phyloP scores from a whole-genome alignment of 345 rosid genomes.

The Geranium brycei region DNA sequence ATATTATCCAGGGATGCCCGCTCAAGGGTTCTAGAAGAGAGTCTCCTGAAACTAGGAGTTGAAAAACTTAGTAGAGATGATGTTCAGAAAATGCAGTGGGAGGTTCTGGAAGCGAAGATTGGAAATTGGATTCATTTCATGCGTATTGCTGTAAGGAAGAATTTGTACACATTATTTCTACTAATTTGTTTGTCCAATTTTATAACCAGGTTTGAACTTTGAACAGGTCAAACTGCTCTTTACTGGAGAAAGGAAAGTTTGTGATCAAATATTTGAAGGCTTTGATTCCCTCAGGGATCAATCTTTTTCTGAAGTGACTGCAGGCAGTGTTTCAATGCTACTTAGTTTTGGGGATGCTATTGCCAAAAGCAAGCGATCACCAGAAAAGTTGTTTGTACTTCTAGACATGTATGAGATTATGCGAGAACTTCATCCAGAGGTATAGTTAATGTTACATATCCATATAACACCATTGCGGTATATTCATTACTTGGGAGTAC shows the following conservation, averaged over 20 bases:
- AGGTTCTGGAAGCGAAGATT: slow-evolving; percentile 92
- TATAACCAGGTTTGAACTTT: neutral
- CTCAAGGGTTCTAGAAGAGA: slow-evolving; percentile 68
- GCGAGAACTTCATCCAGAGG: slow-evolving; percentile 96
- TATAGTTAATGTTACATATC: slow-evolving; percentile 14
- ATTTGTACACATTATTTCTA: neutral
- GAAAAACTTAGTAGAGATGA: slow-evolving; percentile 96
- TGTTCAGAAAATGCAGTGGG: slow-evolving; percentile 98
- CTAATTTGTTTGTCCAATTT: slow-evolving; percentile 2
- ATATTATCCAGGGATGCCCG: slow-evolving; percentile 58
- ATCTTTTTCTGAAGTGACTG: slow-evolving; percentile 77
- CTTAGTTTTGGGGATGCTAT: slow-evolving; percentile 99
- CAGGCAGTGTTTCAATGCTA: slow-evolving; percentile 71
- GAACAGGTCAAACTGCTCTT: slow-evolving; percentile 84
- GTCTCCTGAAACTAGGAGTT: slow-evolving; percentile 80
- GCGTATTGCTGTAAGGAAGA: slow-evolving; percentile 84
- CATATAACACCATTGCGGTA: no score
- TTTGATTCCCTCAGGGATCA: slow-evolving; percentile 82
- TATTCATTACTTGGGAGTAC: no score
- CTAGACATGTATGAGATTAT: slow-evolving; percentile 96
- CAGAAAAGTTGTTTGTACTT: slow-evolving; percentile 95
- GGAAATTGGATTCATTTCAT: slow-evolving; percentile 98
- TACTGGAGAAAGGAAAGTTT: slow-evolving; percentile 84
- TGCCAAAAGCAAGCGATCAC: slow-evolving; percentile 94
- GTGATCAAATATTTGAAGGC: slow-evolving; percentile 86